Base-by-base conservation (phyloP, 345 rosid genomes). In the Odontarrhena argentea region DNA sequence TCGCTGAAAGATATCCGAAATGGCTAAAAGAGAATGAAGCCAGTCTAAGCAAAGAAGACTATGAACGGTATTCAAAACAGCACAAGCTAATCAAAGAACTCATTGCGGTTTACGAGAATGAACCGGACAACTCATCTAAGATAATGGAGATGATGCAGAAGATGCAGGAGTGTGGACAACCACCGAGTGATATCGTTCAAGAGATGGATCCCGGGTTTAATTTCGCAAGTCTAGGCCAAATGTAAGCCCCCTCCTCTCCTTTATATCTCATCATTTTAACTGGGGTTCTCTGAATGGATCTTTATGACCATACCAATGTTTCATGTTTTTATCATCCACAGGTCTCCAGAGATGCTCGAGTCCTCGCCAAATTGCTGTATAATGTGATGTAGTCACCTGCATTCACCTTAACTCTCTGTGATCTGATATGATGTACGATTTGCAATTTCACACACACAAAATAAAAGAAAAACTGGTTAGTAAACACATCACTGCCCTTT, bases 151-250 rank as follows among this genome's bases (percentile, higher is more conserved):
- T 91, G 55, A 87, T 94, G 99, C 99, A 88, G 84, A 91, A 88
- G 75, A 94, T 94, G 99, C 99, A 94, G 77, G 99, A 91, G 43
- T 94, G 96, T 2, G 99, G 99, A 49, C 96, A 94, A 67, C 96
- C 99, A n/a, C 99, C 99, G 1, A 81, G 76, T 55, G 96, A 94
- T 42, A 87, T 94, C 54, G 85, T 94, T 57, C 91, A 83, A 59
- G 96, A 91, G 87, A 83, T 94, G 37, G 83, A 88, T 69, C 99
- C 96, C 3, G 96, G 90, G 30, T 86, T 91, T 37, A 93, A 88
- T 77, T 74, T 88, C 37, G 73, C 96, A 36, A 84, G 58, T 68
- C 86, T 94, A 52, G 88, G 91, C 52, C 96, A 86, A 68, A 28
- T 87, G 97, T 91, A 76, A 87, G 97, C 28, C 37, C 30, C 42